Evolutionary conservation across 345 rosid genomes (phyloP).

Genomic region (Theobroma cacao): DNA sequence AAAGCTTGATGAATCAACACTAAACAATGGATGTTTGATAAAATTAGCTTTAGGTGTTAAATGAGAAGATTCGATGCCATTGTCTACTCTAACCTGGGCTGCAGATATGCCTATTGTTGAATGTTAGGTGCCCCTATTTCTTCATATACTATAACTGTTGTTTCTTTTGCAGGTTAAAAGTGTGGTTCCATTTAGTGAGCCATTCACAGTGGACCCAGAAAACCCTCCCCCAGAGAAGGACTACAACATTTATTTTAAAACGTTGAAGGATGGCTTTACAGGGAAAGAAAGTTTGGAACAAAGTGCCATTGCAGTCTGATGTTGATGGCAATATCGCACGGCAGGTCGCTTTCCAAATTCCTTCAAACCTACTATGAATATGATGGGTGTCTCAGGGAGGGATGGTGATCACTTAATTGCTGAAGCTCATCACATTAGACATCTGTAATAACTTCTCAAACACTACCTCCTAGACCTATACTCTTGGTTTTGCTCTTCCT

Average conservation of each 20-base stretch:
- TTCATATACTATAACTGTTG: not conserved
- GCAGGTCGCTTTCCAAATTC: not conserved
- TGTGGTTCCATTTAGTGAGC: conserved; percentile 79
- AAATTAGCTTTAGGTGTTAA: not conserved
- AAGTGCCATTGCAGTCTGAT: conserved; percentile 57
- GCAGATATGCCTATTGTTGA: not conserved
- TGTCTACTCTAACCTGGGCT: not conserved
- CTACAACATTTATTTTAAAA: conserved; percentile 63
- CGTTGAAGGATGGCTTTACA: conserved; percentile 70
- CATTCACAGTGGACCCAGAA: conserved; percentile 83
- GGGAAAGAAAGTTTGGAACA: conserved; percentile 72
- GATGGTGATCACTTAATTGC: not conserved
- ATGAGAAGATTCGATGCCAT: not conserved
- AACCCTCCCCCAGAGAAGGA: conserved; percentile 91
- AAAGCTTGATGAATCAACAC: not conserved
- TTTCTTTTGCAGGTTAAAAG: conserved; percentile 69
- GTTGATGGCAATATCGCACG: not conserved
- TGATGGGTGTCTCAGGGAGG: not conserved
- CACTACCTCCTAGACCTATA: not conserved
- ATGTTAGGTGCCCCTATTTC: not conserved
- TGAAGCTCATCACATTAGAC: not conserved
- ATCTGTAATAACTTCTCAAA: not conserved
- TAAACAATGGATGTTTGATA: not conserved
- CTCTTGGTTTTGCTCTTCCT: not conserved
- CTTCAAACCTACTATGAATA: conserved; percentile 1